Evolutionary conservation across 371 early-diverging fungal genomes (phyloP), one percentile per base, ranked within the genome.

Genomic region (Rhizopus delemar): DNA sequence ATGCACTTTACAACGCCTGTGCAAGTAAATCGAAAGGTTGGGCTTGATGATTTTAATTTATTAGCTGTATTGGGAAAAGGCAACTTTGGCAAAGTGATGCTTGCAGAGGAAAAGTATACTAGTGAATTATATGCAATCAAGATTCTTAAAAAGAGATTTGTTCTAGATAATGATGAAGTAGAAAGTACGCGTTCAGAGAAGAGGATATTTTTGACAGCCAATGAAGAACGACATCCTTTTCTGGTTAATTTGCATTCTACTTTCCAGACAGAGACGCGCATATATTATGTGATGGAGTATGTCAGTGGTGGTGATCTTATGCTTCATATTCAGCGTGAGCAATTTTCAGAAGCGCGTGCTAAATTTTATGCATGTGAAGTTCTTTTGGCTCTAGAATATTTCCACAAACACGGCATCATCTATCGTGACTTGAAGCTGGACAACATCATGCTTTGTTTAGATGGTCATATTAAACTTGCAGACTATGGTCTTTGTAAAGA

Each of bases 261-360:
- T 64, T 98, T 99, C 77, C 97, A 98, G 74, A 91, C 95, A 3
- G 89, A 93, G 43, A 90, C 90, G 35, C 84, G 97, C 43, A 80
- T 99, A 29, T 98, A 93, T 79, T 95, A 98, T 77, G 98, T 98
- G 13, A 97, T 99, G 97, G 99, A 99, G 69, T 99, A 97, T 79
- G 91, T 99, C 5, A 84, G 87, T 46, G 99, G 99, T 54, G 99
- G 99, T 48, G 99, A 99, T 79, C 75, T 99, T 68, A 97, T 99
- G 96, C 89, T 92, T 73, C 96, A 95, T 68, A 97, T 95, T 51
- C 95, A 90, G 68, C 86, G 90, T 56, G 87, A 90, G 55, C 86
- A 88, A 62, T 94, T 94, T 66, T 84, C 90, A 15, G 93, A 95
- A 75, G 74, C 86, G n/a, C 86, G 93, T 50, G 93, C 97, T 50